Base-by-base conservation (phyloP, 176 grass and related monocot genomes). In the Lolium perenne region DNA sequence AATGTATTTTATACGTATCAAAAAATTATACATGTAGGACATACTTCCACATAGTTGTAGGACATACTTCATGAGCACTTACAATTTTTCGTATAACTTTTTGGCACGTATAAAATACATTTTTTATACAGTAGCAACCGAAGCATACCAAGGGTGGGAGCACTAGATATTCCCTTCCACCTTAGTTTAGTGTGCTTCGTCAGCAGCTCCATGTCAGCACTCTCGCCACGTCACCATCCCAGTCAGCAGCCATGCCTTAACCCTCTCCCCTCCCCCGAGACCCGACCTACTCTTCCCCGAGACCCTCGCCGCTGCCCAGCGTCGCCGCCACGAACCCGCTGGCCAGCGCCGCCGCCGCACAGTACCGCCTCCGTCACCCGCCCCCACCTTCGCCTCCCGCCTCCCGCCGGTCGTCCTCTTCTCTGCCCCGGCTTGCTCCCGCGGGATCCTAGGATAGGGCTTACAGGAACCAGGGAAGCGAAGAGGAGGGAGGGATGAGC, bases 401-500 rank as follows among this genome's bases (percentile, higher is more conserved):
- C 32, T 35, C 32, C 32, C 32, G 32, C 32, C 32, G 32, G 32
- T 35, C 32, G 2, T 35, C 1, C 71, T 7, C 45, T 4, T 3
- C 46, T 1, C 43, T 10, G 50, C 15, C 21, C 0, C 2, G 71
- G 61, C 23, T 32, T 64, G 1, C 61, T 29, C 61, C 13, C 46
- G 46, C 46, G 21, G 8, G 22, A 75, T 76, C 73, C 49, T 22
- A 81, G 71, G 22, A 35, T 87, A 91, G 86, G 89, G 69, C 83
- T 86, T 20, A 50, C 35, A 51, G 68, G 10, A 32, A 51, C 45
- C 6, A 4, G 32, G 20, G 22, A 14, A 22, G 59, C 16, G 71
- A 82, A 68, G 83, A 68, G 77, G 72, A 76, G 82, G 54, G 38
- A 63, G 71, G 60, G 80, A 29, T 29, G 26, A 95, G 95, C 67